Percentiles rank a stretch among this genome's conserved stretches.
Evolutionary conservation across 2,329 filamentous ascomycete species (phyloP).

Genomic region (Trichoderma simmonsii): DNA sequence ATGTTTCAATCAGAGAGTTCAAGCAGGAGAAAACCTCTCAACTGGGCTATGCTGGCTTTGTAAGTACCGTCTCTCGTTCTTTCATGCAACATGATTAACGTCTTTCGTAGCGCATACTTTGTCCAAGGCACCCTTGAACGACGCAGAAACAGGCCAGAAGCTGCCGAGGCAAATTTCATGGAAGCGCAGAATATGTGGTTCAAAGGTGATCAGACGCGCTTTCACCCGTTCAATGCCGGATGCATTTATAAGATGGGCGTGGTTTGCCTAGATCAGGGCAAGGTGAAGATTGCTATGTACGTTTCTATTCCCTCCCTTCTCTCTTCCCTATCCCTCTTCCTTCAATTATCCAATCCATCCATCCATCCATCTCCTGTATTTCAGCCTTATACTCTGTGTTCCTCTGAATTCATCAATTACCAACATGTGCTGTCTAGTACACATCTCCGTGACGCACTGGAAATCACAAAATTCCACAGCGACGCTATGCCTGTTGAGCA

Average conservation of each 20-base stretch:
- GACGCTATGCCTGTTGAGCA: neutral
- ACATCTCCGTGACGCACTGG: neutral
- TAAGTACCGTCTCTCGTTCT: neutral
- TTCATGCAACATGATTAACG: neutral
- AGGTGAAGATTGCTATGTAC: neutral
- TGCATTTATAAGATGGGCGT: neutral
- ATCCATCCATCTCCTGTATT: neutral
- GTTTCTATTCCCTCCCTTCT: neutral
- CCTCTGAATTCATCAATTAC: neutral
- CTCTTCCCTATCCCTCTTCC: neutral
- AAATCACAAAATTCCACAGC: neutral
- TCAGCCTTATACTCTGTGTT: neutral
- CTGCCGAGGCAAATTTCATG: neutral
- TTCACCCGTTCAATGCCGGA: neutral
- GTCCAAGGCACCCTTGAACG: neutral
- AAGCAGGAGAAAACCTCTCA: neutral
- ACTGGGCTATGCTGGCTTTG: neutral
- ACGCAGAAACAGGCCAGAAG: neutral
- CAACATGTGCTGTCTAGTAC: neutral
- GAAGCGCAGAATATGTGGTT: neutral
- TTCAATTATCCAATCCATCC: neutral
- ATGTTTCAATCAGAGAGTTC: neutral
- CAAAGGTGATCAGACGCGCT: neutral
- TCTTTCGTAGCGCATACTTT: neutral
- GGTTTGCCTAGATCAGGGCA: neutral